Evolutionary conservation across 2,329 filamentous ascomycete species (phyloP).

Genomic region (Curvularia eragrostidis): DNA sequence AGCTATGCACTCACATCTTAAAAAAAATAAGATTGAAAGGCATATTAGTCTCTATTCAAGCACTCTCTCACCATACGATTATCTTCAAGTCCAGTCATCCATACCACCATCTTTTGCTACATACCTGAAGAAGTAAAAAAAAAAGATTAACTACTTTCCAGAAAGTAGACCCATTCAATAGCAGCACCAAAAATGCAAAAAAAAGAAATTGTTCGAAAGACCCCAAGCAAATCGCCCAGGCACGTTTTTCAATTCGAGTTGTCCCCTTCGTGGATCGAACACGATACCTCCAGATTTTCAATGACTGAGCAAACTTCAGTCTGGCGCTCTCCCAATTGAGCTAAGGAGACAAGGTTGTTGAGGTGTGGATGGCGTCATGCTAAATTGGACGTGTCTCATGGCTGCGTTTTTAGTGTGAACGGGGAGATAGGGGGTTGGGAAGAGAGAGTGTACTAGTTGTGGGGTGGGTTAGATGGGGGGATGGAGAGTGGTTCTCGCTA

Average conservation of each 20-base stretch:
- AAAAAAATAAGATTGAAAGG: no score
- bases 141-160: no score
- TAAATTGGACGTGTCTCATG: neutral
- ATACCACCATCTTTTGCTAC: no score
- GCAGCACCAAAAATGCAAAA: no score
- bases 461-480: neutral
- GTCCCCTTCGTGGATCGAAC: conserved; percentile 7
- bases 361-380: conserved; percentile 6
- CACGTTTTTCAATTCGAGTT: conserved; percentile 4
- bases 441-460: no score
- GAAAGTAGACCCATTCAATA: no score
- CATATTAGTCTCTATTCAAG: no score
- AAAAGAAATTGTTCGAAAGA: conserved; percentile 7
- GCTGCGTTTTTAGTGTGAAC: neutral
- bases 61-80: no score
- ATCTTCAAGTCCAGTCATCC: no score
- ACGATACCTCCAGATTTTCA: conserved; percentile 6
- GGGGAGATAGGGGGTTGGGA: no score
- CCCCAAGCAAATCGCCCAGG: neutral
- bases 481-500: neutral
- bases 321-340: conserved; percentile 16
- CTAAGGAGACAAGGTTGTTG: conserved; percentile 8
- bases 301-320: conserved; percentile 10
- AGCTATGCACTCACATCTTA: no score
- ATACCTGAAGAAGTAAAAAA: neutral